Evolutionary conservation across 106 monocot genomes (phyloP), one percentile per base, ranked within the genome.

Genomic region (Dendrobium nobile): DNA sequence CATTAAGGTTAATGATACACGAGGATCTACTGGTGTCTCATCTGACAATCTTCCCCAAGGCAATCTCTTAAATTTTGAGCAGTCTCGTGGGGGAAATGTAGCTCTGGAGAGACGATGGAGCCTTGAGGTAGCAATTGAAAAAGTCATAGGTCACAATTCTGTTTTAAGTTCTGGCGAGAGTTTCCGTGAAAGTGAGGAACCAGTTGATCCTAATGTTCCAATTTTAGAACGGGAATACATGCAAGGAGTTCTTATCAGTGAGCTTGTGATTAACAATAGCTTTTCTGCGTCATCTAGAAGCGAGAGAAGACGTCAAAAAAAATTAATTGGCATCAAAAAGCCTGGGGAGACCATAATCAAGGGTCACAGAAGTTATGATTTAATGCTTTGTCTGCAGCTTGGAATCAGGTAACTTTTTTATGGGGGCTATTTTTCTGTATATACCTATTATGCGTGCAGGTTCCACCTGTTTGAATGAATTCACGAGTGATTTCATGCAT

Each of bases 111-210:
- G 99, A 78, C 86, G 99, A 41, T 95, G 99, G 99, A 99, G 99
- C 79, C 88, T 99, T 84, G 99, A 99, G 82, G 95, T 92, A 19
- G 95, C 95, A 4, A 95, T 99, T 86, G 96, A 97, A 86, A 97
- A 92, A 72, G 84, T 92, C 75, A 90, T 92, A 67, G 90, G 92
- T 33, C 77, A 86, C 81, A 85, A 82, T 85, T 43, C 47, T 15
- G 80, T 80, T 48, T 3, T 51, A 18, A 42, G 10, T 51, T 59
- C 79, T 68, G 80, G 78, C 51, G 93, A 85, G 56, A 82, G 82
- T 79, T 40, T 80, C 27, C 65, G 68, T 79, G 92, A 87, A 87
- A 83, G 33, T 82, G 86, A 85, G 51, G 88, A 90, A 70, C 56
- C 61, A 17, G 19, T 24, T 44, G 85, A 94, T 70, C 15, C 47